These are phyloP conservation scores for Claviceps citrina DNA, from an alignment of 2,329 filamentous ascomycete species.

Conservation along the genomic window DNA sequence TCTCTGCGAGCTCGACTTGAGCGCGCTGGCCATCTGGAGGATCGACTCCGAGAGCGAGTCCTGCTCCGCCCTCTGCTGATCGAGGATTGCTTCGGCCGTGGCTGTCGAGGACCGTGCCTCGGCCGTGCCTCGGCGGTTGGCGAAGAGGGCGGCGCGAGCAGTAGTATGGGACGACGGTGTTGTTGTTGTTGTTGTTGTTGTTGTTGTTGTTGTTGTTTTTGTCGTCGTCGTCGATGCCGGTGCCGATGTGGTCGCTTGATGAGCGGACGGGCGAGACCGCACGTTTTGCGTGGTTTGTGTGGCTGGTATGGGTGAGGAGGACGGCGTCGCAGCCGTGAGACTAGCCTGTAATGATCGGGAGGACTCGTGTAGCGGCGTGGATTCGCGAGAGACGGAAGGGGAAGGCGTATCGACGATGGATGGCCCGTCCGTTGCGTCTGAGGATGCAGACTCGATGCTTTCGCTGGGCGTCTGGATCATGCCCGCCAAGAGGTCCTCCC, in stretches of 20 bases:
- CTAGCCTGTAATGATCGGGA: conserved; percentile 4
- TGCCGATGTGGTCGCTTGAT: conserved; percentile 4
- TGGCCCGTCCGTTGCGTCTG: conserved; percentile 11
- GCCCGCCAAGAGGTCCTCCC: conserved; percentile 40
- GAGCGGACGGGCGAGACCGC: conserved; percentile 17
- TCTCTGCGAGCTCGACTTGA: conserved; percentile 59
- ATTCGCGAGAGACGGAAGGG: conserved; percentile 4
- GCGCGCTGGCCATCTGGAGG: conserved; percentile 59
- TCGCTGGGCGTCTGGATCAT: conserved; percentile 41
- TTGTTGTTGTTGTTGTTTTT: too few species aligned
- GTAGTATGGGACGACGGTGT: conserved; percentile 17
- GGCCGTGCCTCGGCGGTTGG: conserved; percentile 21
- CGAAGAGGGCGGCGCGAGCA: conserved; percentile 30
- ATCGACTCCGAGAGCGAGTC: conserved; percentile 69
- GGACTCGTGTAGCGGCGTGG: conserved; percentile 4
- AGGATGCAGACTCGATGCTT: conserved; percentile 28
- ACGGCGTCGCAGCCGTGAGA: conserved; percentile 5
- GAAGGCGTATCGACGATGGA: conserved; percentile 10
- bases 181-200: too few species aligned
- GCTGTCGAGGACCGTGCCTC: conserved; percentile 28
- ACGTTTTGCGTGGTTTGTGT: conserved; percentile 22
- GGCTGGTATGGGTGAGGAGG: conserved; percentile 2
- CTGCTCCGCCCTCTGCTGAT: conserved; percentile 66
- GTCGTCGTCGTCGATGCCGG: too few species aligned
- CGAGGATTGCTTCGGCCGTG: conserved; percentile 55